Evolutionary conservation across 768 basidiomycete genomes (phyloP).

Genomic region (Pulveroboletus sp.): DNA sequence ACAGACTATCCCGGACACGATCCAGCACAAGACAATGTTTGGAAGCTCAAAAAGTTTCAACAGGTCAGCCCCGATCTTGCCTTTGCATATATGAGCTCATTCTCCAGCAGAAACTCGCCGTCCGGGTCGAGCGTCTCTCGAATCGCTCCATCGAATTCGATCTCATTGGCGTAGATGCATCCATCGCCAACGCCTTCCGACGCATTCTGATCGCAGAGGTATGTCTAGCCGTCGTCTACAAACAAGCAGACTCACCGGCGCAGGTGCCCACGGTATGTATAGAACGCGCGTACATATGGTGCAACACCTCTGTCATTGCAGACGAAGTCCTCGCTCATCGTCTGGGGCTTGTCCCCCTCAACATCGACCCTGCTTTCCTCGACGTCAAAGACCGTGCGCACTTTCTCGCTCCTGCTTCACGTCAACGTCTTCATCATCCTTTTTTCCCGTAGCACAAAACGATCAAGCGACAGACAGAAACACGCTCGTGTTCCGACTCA

Average conservation of each 20-base stretch:
- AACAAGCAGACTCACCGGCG: neutral
- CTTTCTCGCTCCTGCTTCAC: neutral
- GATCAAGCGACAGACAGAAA: conserved; percentile 82
- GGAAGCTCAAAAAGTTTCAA: conserved; percentile 75
- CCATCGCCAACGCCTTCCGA: conserved; percentile 92
- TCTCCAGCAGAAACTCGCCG: conserved; percentile 60
- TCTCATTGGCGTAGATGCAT: conserved; percentile 91
- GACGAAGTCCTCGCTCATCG: conserved; percentile 94
- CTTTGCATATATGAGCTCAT: neutral
- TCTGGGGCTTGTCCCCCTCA: conserved; percentile 88
- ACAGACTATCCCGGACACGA: conserved; percentile 91
- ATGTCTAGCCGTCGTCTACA: conserved; percentile 18
- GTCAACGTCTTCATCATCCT: neutral
- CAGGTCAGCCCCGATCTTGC: conserved; percentile 43
- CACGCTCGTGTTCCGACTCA: conserved; percentile 83
- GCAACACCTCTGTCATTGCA: conserved; percentile 91
- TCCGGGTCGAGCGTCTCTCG: conserved; percentile 77
- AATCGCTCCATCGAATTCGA: conserved; percentile 90
- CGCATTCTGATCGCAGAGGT: conserved; percentile 95
- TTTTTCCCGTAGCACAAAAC: conserved; percentile 31
- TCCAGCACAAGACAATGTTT: conserved; percentile 80
- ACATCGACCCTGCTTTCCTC: conserved; percentile 76
- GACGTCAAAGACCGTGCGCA: conserved; percentile 47
- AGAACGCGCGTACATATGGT: conserved; percentile 88
- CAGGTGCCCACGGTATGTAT: conserved; percentile 91